A percentile compares a stretch with the other conserved stretches of the same genome.
phyloP scores from a whole-genome alignment of 2,329 filamentous ascomycete genomes.

The Ascochyta pisi region DNA sequence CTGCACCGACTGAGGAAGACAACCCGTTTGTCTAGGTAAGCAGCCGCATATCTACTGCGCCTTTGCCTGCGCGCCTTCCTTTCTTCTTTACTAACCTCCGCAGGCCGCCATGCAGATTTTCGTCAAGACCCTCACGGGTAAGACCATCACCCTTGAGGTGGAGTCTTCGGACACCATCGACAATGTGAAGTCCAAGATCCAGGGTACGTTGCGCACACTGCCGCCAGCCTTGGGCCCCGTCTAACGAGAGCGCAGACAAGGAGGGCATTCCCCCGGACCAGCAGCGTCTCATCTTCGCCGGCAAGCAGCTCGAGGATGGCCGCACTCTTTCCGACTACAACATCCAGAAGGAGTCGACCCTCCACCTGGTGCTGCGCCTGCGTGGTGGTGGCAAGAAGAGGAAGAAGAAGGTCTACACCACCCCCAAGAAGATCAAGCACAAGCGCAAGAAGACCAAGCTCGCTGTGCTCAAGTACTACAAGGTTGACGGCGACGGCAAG shows the following conservation, averaged over 20 bases:
- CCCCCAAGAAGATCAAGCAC: slow-evolving; percentile 99
- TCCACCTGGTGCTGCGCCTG: slow-evolving; percentile 96
- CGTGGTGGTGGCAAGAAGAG: slow-evolving; percentile 97
- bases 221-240: neutral
- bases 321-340: slow-evolving; percentile 99
- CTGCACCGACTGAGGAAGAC: slow-evolving; percentile 67
- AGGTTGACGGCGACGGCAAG: slow-evolving; percentile 99
- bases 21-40: slow-evolving; percentile 64
- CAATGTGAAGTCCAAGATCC: slow-evolving; percentile 99
- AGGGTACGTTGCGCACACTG: slow-evolving; percentile 57
- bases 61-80: neutral
- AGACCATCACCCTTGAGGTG: slow-evolving; percentile 99
- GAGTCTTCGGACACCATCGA: slow-evolving; percentile 99
- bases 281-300: slow-evolving; percentile 99
- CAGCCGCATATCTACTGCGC: neutral
- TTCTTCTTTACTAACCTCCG: slow-evolving; percentile 22
- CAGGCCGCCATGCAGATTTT: slow-evolving; percentile 58
- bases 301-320: slow-evolving; percentile 99
- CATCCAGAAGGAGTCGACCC: slow-evolving; percentile 99
- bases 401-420: slow-evolving; percentile 99
- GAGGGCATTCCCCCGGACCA: slow-evolving; percentile 99
- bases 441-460: slow-evolving; percentile 99
- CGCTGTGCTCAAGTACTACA: slow-evolving; percentile 99
- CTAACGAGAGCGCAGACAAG: slow-evolving; percentile 77
- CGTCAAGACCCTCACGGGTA: slow-evolving; percentile 84